Base-by-base conservation (phyloP, 352 stramenopile genomes). In the Phytophthora hibernalis region DNA sequence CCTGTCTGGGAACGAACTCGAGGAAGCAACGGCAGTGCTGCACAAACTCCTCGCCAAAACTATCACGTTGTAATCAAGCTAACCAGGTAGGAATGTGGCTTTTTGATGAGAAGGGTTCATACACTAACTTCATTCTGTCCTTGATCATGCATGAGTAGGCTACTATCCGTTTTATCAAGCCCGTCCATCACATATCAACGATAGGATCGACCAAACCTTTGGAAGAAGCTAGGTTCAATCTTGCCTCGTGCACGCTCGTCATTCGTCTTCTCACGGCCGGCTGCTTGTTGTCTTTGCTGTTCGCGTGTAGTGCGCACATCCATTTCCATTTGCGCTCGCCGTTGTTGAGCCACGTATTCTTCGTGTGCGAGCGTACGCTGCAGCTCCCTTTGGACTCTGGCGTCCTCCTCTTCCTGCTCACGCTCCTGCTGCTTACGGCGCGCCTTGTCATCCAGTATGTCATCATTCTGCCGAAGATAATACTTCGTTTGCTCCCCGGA, bases 221-320 rank as follows among this genome's bases (percentile, higher is more conserved):
- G 79, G 66, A 94, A 94, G 65, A 94, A 94, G 3, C 67, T 67
- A n/a, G 76, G 70, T 49, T 94, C 82, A 24, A 92, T 85, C 53
- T 88, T 86, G 24, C 84, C 82, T 13, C 71, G 79, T 37, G 82
- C 76, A 30, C 74, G 73, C 16, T 85, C 73, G 1, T 67, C 68
- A 37, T 89, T 86, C 21, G 62, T 55, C 62, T 80, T 79, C 57
- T 92, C 86, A 33, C 86, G 81, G 26, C 87, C 72, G 3, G 75
- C 69, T 21, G 74, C 76, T 45, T 93, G 77, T 30, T 80, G 62
- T 4, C 70, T 65, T 66, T 94, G 82, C 13, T 69, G 68, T 24
- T 83, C 77, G 2, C 75, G 75, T 8, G 76, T 79, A 18, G 80
- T 70, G 31, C 77, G 69, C 16, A 94, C 54, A 20, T 90, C 82